Base-by-base conservation (phyloP, 805 yeast genomes). In the Ogataea glucozyma region DNA sequence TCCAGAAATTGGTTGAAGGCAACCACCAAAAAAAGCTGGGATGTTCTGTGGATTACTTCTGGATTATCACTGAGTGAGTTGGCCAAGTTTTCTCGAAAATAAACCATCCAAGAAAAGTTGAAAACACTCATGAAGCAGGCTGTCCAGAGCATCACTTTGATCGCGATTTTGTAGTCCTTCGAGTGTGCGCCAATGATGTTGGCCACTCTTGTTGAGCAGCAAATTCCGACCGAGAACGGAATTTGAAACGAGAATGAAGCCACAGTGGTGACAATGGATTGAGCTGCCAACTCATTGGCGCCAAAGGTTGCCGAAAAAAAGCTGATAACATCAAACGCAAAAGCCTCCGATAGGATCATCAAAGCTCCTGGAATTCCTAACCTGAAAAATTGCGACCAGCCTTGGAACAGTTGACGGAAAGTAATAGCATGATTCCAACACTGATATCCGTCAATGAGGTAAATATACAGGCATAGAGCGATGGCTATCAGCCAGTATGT, bases 401-500 rank as follows among this genome's bases (percentile, higher is more conserved):
- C 48, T 22, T 56, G 49, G 52, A 73, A 71, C 38, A 76, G 70
- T 7, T 43, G 49, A 10, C 34, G 38, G 4, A 55, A 19, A 6
- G 49, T 46, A n/a, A 62, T 44, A 20, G 56, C 47, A 4, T 48
- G 42, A n/a, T 59, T 58, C 88, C 89, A 83, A 54, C 91, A 85
- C 52, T 76, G 74, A 34, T 67, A 67, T 3, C 89, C 90, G 54
- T 83, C 86, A 26, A 83, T 61, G 39, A 68, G 70, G 4, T 70
- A 47, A 1, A 77, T 81, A 58, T 85, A 87, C 1, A 64, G 46
- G 26, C 79, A 53, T 38, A 85, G 57, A 24, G 76, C 64, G 13
- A 70, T 33, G 21, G 83, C 78, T 86, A 84, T 83, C 41, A 79
- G 55, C 81, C 87, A 84, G 58, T 81, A 79, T 11, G 87, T 81